These are phyloP conservation scores for Durotheca rogersii DNA, from an alignment of 495 filamentous ascomycete genomes.

Conservation along the genomic window DNA sequence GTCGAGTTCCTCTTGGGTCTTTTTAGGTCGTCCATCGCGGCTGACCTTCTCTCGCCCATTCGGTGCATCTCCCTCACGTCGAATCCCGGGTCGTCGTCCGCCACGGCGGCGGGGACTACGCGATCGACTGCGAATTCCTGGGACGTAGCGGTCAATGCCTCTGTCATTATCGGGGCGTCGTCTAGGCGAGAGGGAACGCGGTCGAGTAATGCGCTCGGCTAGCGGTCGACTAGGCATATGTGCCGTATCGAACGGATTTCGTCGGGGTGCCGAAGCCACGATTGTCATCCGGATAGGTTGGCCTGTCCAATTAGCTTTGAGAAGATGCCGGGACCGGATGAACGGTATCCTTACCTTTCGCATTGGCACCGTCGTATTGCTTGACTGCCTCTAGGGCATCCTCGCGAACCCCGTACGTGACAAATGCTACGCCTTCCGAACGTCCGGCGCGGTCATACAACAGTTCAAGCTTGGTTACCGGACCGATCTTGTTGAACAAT, in stretches of 20 bases:
- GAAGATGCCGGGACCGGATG: no score
- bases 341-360: constrained; percentile 61
- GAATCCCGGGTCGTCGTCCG: constrained; percentile 53
- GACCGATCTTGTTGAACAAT: constrained; percentile 77
- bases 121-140: constrained; percentile 56
- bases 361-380: constrained; percentile 89
- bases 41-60: constrained; percentile 39
- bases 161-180: constrained; percentile 66
- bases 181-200: constrained; percentile 52
- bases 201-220: constrained; percentile 70
- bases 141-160: constrained; percentile 83
- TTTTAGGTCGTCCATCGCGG: constrained; percentile 66
- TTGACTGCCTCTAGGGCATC: constrained; percentile 74
- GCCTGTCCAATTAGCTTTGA: constrained; percentile 43
- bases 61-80: constrained; percentile 43
- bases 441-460: constrained; percentile 89
- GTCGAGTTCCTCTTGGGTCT: constrained; percentile 91
- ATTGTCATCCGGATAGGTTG: constrained; percentile 84
- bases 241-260: constrained; percentile 61
- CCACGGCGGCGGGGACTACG: constrained; percentile 50
- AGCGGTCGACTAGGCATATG: constrained; percentile 60
- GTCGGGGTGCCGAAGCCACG: constrained; percentile 52
- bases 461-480: constrained; percentile 67
- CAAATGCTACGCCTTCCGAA: constrained; percentile 81
- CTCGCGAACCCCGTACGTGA: constrained; percentile 68